Evolutionary conservation across 169 alveolate species (phyloP).

Genomic region (Plasmodium blacklocki): DNA sequence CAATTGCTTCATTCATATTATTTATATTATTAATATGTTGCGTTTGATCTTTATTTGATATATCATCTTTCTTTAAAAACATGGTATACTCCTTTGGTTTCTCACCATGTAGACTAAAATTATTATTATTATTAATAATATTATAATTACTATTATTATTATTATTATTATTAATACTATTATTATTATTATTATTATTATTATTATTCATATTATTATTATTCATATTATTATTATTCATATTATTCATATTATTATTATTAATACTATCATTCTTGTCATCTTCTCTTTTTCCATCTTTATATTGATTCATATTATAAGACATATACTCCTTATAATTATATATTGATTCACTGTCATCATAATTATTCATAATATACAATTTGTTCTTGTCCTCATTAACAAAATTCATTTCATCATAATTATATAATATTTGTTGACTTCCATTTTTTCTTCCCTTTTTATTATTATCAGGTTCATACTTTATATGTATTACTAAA

Average conservation of each 20-base stretch:
- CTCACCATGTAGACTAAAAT: neutral
- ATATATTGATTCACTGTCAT: neutral
- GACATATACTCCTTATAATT: neutral
- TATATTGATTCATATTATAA: neutral
- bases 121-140: neutral
- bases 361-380: neutral
- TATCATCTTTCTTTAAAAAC: too few species aligned
- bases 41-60: too few species aligned
- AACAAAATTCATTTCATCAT: neutral
- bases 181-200: neutral
- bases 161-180: too few species aligned
- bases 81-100: neutral
- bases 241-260: neutral
- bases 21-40: too few species aligned
- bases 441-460: neutral
- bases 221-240: neutral
- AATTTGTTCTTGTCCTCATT: neutral
- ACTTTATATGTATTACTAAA: neutral
- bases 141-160: neutral
- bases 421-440: neutral
- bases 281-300: neutral
- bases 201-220: neutral
- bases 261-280: neutral
- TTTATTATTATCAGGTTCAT: neutral
- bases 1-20: too few species aligned